These are phyloP conservation scores for Pythium brachiatum DNA, from an alignment of 352 stramenopile genomes.

Conservation along the genomic window DNA sequence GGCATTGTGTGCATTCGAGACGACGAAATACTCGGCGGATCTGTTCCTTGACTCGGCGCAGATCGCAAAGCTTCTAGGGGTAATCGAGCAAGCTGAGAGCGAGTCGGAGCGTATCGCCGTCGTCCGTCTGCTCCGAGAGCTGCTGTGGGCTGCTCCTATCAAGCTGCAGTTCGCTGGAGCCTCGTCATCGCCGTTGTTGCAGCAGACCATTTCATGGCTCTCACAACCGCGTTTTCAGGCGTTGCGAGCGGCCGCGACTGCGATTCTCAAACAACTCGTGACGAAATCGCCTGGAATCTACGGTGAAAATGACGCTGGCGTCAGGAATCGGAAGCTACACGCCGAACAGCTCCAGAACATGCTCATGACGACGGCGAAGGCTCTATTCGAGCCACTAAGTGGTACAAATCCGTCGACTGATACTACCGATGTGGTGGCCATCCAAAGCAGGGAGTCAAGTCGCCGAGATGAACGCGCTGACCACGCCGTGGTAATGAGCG, in stretches of 20 bases:
- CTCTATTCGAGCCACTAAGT: background rate
- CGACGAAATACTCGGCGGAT: background rate
- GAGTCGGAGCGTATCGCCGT: background rate
- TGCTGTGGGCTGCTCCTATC: background rate
- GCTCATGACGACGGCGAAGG: background rate
- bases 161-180: constrained; percentile 1
- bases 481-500: background rate
- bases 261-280: constrained; percentile 7
- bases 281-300: background rate
- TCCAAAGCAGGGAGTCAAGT: background rate
- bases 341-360: background rate
- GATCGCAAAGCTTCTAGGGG: background rate
- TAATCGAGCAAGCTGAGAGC: constrained; percentile 4
- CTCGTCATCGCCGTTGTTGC: background rate
- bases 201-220: constrained; percentile 7
- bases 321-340: background rate
- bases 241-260: constrained; percentile 1
- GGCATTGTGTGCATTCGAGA: constrained; percentile 1
- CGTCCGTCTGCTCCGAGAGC: constrained; percentile 2
- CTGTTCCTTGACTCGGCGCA: background rate
- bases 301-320: background rate
- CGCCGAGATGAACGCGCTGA: background rate
- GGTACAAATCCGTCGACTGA: background rate
- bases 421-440: background rate
- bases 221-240: background rate